These are phyloP conservation scores for Grosmannia penicillata DNA, from an alignment of 2,329 filamentous ascomycete species.

Conservation along the genomic window DNA sequence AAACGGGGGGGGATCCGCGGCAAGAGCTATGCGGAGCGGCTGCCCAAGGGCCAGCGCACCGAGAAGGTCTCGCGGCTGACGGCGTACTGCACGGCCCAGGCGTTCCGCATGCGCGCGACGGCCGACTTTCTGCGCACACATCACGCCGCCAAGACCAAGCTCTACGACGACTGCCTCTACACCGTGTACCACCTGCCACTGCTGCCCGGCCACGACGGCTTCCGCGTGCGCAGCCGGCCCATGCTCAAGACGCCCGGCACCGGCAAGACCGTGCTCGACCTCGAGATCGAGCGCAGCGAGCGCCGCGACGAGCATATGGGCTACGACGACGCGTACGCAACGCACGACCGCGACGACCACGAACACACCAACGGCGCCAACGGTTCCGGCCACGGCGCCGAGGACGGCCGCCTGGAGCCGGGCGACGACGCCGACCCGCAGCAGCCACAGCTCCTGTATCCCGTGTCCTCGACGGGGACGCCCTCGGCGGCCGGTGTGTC, in stretches of 20 bases:
- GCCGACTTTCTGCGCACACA: conserved; percentile 76
- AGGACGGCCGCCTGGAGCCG: not conserved
- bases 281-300: conserved; percentile 93
- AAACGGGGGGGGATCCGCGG: conserved; percentile 48
- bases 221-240: conserved; percentile 76
- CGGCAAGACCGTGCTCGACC: conserved; percentile 80
- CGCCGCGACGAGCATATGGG: conserved; percentile 79
- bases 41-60: conserved; percentile 75
- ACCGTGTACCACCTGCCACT: conserved; percentile 88
- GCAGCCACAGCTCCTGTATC: not conserved
- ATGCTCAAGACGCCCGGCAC: conserved; percentile 80
- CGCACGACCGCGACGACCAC: not conserved
- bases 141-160: conserved; percentile 83
- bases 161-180: conserved; percentile 96
- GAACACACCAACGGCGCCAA: not conserved
- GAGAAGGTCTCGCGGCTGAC: conserved; percentile 84
- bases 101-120: conserved; percentile 78
- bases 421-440: not conserved
- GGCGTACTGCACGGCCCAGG: conserved; percentile 90
- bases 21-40: conserved; percentile 86
- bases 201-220: conserved; percentile 73
- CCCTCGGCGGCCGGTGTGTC: not conserved
- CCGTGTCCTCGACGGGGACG: not conserved
- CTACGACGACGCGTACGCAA: conserved; percentile 60
- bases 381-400: conserved; percentile 4